These are phyloP conservation scores for Anacardium occidentale DNA, from an alignment of 345 rosid genomes.

Conservation along the genomic window DNA sequence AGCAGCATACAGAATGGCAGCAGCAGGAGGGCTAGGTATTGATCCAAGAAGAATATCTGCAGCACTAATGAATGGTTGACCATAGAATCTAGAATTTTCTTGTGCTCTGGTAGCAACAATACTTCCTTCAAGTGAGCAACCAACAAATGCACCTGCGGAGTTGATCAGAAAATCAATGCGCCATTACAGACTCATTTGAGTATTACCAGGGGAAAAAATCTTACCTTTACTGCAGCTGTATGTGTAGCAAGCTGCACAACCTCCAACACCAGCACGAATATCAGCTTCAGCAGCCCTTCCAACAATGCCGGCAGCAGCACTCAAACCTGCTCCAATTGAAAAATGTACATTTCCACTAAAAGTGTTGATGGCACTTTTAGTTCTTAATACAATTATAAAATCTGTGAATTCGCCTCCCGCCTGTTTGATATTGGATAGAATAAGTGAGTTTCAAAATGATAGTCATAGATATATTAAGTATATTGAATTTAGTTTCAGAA, in stretches of 20 bases:
- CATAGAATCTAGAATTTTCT: constrained; percentile 28
- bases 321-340: constrained; percentile 30
- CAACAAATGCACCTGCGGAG: constrained; percentile 31
- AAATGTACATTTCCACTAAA: constrained; percentile 27
- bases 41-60: constrained; percentile 30
- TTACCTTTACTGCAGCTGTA: constrained; percentile 32
- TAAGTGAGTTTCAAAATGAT: background rate
- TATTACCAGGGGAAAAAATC: background rate
- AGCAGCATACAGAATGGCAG: constrained; percentile 25
- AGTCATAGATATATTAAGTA: background rate
- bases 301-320: constrained; percentile 27
- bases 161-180: background rate
- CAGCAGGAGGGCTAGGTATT: constrained; percentile 26
- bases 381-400: constrained; percentile 28
- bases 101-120: constrained; percentile 8
- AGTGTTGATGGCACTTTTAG: constrained; percentile 21
- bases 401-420: constrained; percentile 29
- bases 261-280: constrained; percentile 27
- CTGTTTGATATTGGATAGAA: constrained; percentile 14
- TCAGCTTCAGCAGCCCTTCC: constrained; percentile 30
- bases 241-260: constrained; percentile 26
- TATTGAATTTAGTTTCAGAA: background rate
- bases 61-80: constrained; percentile 18
- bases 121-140: constrained; percentile 29
- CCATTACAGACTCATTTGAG: background rate